phyloP scores from a whole-genome alignment of 2,329 filamentous ascomycete genomes.

The Elsinoe fawcettii region DNA sequence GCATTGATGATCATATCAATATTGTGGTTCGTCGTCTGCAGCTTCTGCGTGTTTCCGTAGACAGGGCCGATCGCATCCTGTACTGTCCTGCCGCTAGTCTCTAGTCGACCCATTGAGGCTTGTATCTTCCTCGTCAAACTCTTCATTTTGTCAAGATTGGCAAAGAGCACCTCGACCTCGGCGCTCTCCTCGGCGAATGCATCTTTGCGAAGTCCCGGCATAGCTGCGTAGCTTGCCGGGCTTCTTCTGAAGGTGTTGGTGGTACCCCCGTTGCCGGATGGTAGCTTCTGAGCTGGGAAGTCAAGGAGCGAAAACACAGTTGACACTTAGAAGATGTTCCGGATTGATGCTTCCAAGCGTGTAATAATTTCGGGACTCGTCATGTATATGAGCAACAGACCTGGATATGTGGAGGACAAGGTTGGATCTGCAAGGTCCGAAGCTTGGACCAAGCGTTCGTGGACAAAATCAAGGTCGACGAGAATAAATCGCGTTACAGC shows the following conservation, averaged over 20 bases:
- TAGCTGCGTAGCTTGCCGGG: slow-evolving; percentile 22
- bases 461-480: slow-evolving; percentile 4
- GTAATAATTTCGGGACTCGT: neutral
- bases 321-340: neutral
- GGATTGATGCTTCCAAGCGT: neutral
- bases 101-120: slow-evolving; percentile 72
- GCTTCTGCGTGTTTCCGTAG: slow-evolving; percentile 80
- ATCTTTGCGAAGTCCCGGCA: slow-evolving; percentile 50
- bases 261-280: neutral
- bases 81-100: slow-evolving; percentile 82
- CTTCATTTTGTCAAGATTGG: slow-evolving; percentile 81
- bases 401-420: slow-evolving; percentile 1
- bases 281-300: no score
- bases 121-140: slow-evolving; percentile 94
- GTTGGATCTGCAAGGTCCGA: slow-evolving; percentile 3
- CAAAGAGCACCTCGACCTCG: slow-evolving; percentile 58
- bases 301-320: no score
- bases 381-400: neutral
- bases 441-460: slow-evolving; percentile 6
- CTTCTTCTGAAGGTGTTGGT: neutral
- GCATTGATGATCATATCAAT: slow-evolving; percentile 78
- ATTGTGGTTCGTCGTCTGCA: slow-evolving; percentile 83
- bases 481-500: slow-evolving; percentile 1
- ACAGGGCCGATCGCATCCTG: slow-evolving; percentile 88
- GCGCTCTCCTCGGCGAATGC: slow-evolving; percentile 59